Evolutionary conservation across 768 basidiomycete genomes (phyloP), one percentile per base, ranked within the genome.

Genomic region (Lactarius sanguifluus): DNA sequence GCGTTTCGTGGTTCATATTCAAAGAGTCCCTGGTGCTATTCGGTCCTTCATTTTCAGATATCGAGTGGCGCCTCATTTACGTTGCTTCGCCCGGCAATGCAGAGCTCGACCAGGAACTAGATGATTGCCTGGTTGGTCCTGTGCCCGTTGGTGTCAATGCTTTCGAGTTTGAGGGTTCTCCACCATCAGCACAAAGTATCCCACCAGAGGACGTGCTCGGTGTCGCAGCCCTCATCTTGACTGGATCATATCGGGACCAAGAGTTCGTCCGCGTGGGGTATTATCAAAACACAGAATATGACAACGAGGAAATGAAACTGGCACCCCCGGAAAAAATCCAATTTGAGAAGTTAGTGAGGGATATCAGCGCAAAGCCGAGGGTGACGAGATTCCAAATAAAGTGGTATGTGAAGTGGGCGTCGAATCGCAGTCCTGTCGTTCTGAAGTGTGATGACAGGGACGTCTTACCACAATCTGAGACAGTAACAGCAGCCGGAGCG

Each of bases 221-320:
- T 56, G 96, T 99, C 20, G 93, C 96, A 2, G 97, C 96, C 7
- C 89, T 98, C 74, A 98, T 99, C 72, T 85, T 99, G 60, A 98
- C 96, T 0, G 97, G 94, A 8, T 92, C 92, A 13, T 99, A 98
- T 78, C 87, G 88, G 45, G 96, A 98, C 60, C 96, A 97, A 73
- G 97, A 98, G 76, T 99, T 99, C 73, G 96, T 99, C n/a, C 88
- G 96, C 56, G 96, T 99, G 32, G 97, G 97, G 8, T 98, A 99
- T 76, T 99, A 99, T 77, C 97, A 98, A 78, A 96, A 98, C 74
- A 98, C 96, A 30, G 96, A 98, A 77, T 98, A 98, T 74, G 96
- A 97, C 76, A 93, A 91, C 72, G 92, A 94, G 61, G 94, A 93
- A 77, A 88, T 96, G 87, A 90, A 87, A 75, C 84, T 87, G 73